Conservation (phyloP, 345 rosid species). For the Mallotus nudiflorus region DNA sequence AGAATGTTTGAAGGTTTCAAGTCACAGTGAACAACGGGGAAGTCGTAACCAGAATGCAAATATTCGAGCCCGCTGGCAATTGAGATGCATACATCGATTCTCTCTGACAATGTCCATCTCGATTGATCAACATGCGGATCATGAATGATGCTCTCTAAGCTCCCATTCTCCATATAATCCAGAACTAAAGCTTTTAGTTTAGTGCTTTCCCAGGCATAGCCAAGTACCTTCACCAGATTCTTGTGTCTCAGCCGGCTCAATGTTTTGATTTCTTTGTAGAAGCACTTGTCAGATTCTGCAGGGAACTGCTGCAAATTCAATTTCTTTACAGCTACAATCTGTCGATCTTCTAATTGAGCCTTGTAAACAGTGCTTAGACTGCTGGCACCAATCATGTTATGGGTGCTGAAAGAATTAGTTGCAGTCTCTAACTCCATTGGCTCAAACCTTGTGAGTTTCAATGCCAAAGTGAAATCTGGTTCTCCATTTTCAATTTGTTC, state of each 20-base stretch:
- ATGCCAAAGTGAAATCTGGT: conserved; percentile 45
- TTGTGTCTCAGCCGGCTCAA: conserved; percentile 69
- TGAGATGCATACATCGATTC: conserved; percentile 52
- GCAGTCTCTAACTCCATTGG: conserved; percentile 56
- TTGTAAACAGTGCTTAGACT: conserved; percentile 82
- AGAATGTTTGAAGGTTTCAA: conserved; percentile 86
- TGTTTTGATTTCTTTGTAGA: conserved; percentile 73
- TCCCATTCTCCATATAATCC: conserved; percentile 80
- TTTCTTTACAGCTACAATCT: conserved; percentile 67
- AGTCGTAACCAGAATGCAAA: conserved; percentile 69
- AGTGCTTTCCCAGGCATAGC: conserved; percentile 84
- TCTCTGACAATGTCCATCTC: conserved; percentile 46
- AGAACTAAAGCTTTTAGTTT: conserved; percentile 77
- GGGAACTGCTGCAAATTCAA: conserved; percentile 71
- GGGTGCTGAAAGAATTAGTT: conserved; percentile 52
- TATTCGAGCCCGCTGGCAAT: conserved; percentile 71
- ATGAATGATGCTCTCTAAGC: conserved; percentile 61
- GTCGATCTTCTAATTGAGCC: conserved; percentile 62
- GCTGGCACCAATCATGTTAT: conserved; percentile 66
- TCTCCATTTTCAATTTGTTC: conserved; percentile 35
- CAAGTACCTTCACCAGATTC: conserved; percentile 71
- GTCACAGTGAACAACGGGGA: conserved; percentile 84
- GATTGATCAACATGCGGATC: conserved; percentile 31
- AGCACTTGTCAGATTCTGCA: conserved; percentile 63
- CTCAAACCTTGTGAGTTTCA: conserved; percentile 60